Percentiles rank a stretch among this genome's conserved stretches.
These are phyloP conservation scores for Aquilaria yunnanensis DNA, from an alignment of 345 rosid species.

Conservation along the genomic window DNA sequence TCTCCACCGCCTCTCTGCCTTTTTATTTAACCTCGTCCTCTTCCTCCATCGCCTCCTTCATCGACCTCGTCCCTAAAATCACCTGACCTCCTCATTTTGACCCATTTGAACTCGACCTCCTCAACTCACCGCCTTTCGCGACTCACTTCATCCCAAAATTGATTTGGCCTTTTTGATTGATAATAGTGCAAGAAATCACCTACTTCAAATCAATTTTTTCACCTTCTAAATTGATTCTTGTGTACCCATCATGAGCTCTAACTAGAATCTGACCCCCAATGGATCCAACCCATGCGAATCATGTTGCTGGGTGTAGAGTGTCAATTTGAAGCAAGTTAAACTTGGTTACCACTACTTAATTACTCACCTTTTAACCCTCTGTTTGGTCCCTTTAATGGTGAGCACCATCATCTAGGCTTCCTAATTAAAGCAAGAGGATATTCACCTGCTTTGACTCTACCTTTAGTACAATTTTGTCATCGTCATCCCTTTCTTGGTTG, in stretches of 20 bases:
- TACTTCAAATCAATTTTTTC: constrained; percentile 6
- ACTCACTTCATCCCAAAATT: too few relatives aligned
- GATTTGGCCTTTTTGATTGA: too few relatives aligned
- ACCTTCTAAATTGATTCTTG: background rate
- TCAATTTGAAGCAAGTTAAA: constrained; percentile 81
- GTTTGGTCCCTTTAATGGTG: constrained; percentile 67
- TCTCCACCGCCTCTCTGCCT: too few relatives aligned
- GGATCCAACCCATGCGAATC: constrained; percentile 37
- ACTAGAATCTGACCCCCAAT: constrained; percentile 12
- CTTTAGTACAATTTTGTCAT: constrained; percentile 74
- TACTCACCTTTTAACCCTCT: constrained; percentile 59
- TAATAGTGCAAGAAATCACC: background rate
- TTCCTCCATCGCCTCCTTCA: too few relatives aligned
- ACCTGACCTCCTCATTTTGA: too few relatives aligned
- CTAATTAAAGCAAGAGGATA: constrained; percentile 51
- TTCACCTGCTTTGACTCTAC: constrained; percentile 71
- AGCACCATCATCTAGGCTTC: constrained; percentile 46
- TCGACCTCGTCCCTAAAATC: too few relatives aligned
- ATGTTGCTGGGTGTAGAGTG: constrained; percentile 80
- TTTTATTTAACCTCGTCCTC: too few relatives aligned
- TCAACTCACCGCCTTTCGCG: too few relatives aligned
- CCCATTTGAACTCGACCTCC: too few relatives aligned
- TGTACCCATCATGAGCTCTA: constrained; percentile 30
- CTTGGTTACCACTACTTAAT: constrained; percentile 81
- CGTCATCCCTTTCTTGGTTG: constrained; percentile 52